Evolutionary conservation across 2,329 filamentous ascomycete genomes (phyloP).

Genomic region (Pseudogymnoascus pannorum): DNA sequence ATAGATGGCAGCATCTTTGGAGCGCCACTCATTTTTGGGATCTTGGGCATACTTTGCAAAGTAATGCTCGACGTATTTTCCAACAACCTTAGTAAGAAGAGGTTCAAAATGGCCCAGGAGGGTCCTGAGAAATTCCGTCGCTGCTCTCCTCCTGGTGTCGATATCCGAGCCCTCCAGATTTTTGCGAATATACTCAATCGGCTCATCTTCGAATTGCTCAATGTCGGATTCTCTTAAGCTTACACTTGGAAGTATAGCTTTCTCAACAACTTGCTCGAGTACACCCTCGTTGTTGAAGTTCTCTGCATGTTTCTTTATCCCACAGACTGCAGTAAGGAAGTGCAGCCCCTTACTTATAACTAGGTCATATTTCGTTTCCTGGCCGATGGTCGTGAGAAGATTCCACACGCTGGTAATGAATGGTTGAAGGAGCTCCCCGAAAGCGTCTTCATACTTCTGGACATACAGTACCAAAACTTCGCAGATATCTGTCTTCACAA

Average conservation of each 20-base stretch:
- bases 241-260: conserved; percentile 91
- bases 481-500: conserved; percentile 88
- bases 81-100: conserved; percentile 79
- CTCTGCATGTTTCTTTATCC: conserved; percentile 67
- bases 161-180: conserved; percentile 95
- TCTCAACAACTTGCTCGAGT: conserved; percentile 83
- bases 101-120: conserved; percentile 83
- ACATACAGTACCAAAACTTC: conserved; percentile 84
- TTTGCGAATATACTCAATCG: conserved; percentile 93
- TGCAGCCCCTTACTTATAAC: conserved; percentile 91
- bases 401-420: conserved; percentile 92
- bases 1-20: conserved; percentile 97
- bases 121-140: conserved; percentile 87
- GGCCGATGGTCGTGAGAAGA: conserved; percentile 76
- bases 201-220: conserved; percentile 96
- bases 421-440: conserved; percentile 68
- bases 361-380: conserved; percentile 87
- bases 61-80: conserved; percentile 80
- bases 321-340: conserved; percentile 85
- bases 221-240: conserved; percentile 86
- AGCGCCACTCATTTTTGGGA: conserved; percentile 72
- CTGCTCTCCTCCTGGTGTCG: conserved; percentile 83
- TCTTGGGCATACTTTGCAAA: conserved; percentile 66
- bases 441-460: conserved; percentile 92
- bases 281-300: conserved; percentile 79